phyloP scores from a whole-genome alignment of 345 rosid species.

The Brassica rapa region DNA sequence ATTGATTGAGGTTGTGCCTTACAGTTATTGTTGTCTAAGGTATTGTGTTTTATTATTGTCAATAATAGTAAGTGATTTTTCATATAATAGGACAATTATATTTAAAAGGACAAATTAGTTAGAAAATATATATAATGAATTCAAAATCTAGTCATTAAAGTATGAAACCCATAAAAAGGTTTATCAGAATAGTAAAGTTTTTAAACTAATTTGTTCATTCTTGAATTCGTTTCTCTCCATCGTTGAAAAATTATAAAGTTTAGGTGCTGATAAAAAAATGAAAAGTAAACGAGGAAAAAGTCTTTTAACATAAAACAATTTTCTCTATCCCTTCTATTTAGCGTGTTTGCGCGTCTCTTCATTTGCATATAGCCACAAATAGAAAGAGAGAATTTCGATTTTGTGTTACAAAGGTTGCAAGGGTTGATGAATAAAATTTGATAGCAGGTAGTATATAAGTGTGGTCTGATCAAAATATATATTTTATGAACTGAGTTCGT shows the following conservation, averaged over 20 bases:
- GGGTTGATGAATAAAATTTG: not conserved
- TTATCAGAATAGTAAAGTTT: not conserved
- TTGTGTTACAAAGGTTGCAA: not conserved
- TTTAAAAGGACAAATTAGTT: not conserved
- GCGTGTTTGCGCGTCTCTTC: not conserved
- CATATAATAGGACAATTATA: not conserved
- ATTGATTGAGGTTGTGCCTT: constrained; percentile 12
- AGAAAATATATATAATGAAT: not conserved
- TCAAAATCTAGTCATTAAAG: not conserved
- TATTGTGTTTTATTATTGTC: not conserved
- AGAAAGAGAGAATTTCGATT: not conserved
- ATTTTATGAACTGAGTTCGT: not conserved
- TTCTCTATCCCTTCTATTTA: not conserved
- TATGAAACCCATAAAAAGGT: not conserved
- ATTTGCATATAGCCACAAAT: not conserved
- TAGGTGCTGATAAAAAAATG: not conserved
- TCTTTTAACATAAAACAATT: not conserved
- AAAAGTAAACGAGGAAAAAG: not conserved
- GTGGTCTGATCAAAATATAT: not conserved
- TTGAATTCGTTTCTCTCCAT: not conserved
- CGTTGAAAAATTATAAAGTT: not conserved
- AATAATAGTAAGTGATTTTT: not conserved
- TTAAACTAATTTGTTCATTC: not conserved
- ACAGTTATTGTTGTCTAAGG: not conserved
- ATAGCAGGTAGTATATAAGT: not conserved